Evolutionary conservation across 352 stramenopile genomes (phyloP).

Genomic region (Globisporangium parvum): DNA sequence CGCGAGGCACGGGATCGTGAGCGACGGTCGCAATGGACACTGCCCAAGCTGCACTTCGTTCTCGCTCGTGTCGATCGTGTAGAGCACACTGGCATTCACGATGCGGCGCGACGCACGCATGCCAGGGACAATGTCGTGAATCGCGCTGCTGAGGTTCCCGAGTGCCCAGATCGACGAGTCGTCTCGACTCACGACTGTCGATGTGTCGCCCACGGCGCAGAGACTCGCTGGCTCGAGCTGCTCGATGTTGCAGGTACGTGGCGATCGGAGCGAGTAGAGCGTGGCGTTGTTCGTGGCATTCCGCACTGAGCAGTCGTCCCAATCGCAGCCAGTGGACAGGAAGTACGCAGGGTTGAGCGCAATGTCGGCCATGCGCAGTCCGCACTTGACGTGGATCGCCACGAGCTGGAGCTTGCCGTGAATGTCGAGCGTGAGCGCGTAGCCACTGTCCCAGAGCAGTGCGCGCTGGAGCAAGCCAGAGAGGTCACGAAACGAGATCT

Average conservation of each 20-base stretch:
- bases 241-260: not conserved
- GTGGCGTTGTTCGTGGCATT: slow-evolving; percentile 12
- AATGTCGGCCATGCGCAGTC: slow-evolving; percentile 50
- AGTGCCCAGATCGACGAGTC: slow-evolving; percentile 18
- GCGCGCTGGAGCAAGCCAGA: slow-evolving; percentile 62
- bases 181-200: not conserved
- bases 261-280: slow-evolving; percentile 11
- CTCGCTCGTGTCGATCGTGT: slow-evolving; percentile 17
- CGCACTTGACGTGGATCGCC: slow-evolving; percentile 35
- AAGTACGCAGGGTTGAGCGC: slow-evolving; percentile 24
- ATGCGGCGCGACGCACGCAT: slow-evolving; percentile 3
- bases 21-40: slow-evolving; percentile 12
- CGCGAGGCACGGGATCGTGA: slow-evolving; percentile 21
- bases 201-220: slow-evolving; percentile 5
- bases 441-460: slow-evolving; percentile 64
- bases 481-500: slow-evolving; percentile 17
- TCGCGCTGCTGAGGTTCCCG: slow-evolving; percentile 13
- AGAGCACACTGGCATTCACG: slow-evolving; percentile 6
- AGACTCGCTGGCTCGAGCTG: slow-evolving; percentile 12
- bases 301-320: slow-evolving; percentile 14
- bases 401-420: slow-evolving; percentile 18
- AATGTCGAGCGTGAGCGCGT: slow-evolving; percentile 41
- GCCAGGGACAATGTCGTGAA: not conserved
- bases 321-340: slow-evolving; percentile 8
- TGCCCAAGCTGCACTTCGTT: slow-evolving; percentile 1